These are phyloP conservation scores for Candida tetrigidarum DNA, from an alignment of 1,139 yeast species.

Conservation along the genomic window DNA sequence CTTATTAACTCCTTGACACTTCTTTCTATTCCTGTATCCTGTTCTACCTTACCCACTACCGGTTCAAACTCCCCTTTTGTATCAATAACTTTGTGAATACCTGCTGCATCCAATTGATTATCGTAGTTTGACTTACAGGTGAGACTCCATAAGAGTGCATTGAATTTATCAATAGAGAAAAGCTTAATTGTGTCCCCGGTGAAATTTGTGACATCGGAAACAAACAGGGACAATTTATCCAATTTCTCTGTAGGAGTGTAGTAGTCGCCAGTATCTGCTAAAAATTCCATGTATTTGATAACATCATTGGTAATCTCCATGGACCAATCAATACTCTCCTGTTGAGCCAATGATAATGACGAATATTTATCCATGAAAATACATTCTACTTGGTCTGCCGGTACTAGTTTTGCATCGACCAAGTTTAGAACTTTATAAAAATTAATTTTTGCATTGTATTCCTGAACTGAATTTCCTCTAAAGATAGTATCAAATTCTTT, in stretches of 20 bases:
- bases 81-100: conserved; percentile 16
- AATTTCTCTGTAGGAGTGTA: conserved; percentile 21
- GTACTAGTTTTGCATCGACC: conserved; percentile 33
- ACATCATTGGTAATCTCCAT: conserved; percentile 32
- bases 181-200: conserved; percentile 29
- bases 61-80: conserved; percentile 4
- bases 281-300: conserved; percentile 32
- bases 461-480: conserved; percentile 23
- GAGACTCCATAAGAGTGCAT: conserved; percentile 43
- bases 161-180: conserved; percentile 29
- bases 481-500: conserved; percentile 22
- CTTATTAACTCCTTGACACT: conserved; percentile 34
- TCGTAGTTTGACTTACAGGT: conserved; percentile 17
- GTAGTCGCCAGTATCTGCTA: conserved; percentile 29
- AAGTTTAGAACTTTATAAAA: conserved; percentile 44
- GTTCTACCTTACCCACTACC: conserved; percentile 7
- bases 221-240: conserved; percentile 32
- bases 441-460: conserved; percentile 38
- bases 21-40: conserved; percentile 34
- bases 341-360: conserved; percentile 20
- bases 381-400: conserved; percentile 28
- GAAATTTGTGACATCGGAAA: conserved; percentile 30
- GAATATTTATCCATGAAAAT: conserved; percentile 34
- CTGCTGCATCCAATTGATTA: conserved; percentile 13
- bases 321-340: conserved; percentile 13